Base-by-base conservation (phyloP, 2,329 filamentous ascomycete genomes). In the Curvularia sp. region DNA sequence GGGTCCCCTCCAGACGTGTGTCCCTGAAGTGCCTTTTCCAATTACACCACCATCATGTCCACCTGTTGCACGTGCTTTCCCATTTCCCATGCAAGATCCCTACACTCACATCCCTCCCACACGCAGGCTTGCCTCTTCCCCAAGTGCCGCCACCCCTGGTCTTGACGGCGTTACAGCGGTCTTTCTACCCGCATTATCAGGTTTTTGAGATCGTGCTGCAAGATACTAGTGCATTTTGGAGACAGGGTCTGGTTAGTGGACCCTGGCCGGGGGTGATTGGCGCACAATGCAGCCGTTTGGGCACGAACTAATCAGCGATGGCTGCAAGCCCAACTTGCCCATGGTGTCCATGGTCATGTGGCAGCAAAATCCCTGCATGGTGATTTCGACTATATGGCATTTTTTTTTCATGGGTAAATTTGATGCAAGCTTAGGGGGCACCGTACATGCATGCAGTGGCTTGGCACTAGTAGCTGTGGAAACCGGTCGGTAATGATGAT, bases 181-280 rank as follows among this genome's bases (percentile, higher is more conserved):
- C 21, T 23, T 50, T 47, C 39, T 47, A 27, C 13, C 46, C 32
- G 10, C 21, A 50, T 50, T 27, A 39, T 55, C 51, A 47, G 46
- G 50, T 50, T 39, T 49, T 28, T 27, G 47, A 34, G 49, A 32
- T 55, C 30, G 42, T 45, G 15, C 39, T 58, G 56, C 52, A 49
- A 47, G 52, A 59, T 51, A 23, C 13, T 59, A 55, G 56, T 55
- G 51, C 34, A 55, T 59, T 49, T 54, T 47, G 10, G 23, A 48
- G 47, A 39, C 36, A 53, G 52, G 47, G 51, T 46, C 39, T 46
- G n/a, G 19, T 27, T 32, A 28, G 56, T 39, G 42, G 46, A 34
- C 32, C 38, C n/a, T 47, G 51, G 39, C 15, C 23, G 32, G 9
- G 21, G 25, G n/a, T 48, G 45, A 42, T 55, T 50, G 56, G 34